Conservation (phyloP, 2,329 filamentous ascomycete genomes). For the Rhinocladiella similis region DNA sequence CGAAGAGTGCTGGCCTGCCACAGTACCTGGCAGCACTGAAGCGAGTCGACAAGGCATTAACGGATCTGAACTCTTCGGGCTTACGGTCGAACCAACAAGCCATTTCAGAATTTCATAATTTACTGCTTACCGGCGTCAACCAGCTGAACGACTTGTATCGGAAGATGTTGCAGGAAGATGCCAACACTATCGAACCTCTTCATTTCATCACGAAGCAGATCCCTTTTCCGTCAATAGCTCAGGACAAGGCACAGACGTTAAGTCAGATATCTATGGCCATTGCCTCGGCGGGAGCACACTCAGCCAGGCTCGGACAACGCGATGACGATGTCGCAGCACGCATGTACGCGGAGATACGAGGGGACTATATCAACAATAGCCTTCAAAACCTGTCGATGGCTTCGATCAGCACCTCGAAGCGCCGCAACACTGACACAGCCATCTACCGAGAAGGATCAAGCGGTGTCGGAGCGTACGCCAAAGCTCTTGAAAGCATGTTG, state of each 20-base stretch:
- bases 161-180: constrained; percentile 74
- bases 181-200: constrained; percentile 79
- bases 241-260: constrained; percentile 73
- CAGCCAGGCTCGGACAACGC: constrained; percentile 47
- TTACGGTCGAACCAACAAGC: constrained; percentile 88
- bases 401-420: constrained; percentile 78
- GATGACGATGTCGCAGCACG: constrained; percentile 71
- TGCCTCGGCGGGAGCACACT: constrained; percentile 58
- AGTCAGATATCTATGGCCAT: constrained; percentile 78
- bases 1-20: constrained; percentile 75
- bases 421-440: constrained; percentile 67
- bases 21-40: constrained; percentile 89
- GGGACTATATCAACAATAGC: constrained; percentile 79
- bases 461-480: constrained; percentile 85
- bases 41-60: constrained; percentile 79
- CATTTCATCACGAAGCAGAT: constrained; percentile 86
- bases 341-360: constrained; percentile 82
- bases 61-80: constrained; percentile 85
- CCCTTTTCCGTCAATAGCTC: constrained; percentile 76
- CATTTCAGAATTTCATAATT: constrained; percentile 72
- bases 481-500: constrained; percentile 83
- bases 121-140: constrained; percentile 76
- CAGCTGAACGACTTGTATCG: constrained; percentile 85
- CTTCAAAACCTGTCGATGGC: constrained; percentile 85
- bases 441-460: constrained; percentile 87